Conservation (phyloP, 2,329 filamentous ascomycete species). For the Bertia moriformis region DNA sequence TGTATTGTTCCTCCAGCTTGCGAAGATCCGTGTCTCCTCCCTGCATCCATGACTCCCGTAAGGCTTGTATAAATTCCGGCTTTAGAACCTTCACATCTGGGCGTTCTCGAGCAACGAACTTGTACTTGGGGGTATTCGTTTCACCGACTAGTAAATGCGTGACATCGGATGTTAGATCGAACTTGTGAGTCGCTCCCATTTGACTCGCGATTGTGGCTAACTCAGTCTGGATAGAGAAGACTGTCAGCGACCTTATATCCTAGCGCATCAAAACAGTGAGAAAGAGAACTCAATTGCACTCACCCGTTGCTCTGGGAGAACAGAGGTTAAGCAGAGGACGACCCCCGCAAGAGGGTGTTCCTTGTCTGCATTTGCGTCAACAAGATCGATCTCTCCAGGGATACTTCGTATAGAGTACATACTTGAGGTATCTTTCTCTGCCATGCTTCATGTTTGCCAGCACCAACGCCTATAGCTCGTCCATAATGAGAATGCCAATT, state of each 20-base stretch:
- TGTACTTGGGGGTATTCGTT: constrained; percentile 83
- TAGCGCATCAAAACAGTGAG: too few relatives aligned
- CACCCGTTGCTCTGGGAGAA: not conserved
- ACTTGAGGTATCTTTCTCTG: not conserved
- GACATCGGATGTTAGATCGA: constrained; percentile 87
- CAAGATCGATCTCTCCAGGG: too few relatives aligned
- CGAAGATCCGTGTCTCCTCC: constrained; percentile 62
- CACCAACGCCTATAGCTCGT: too few relatives aligned
- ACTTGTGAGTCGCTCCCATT: constrained; percentile 44
- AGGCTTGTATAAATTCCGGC: constrained; percentile 70
- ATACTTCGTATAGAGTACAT: not conserved
- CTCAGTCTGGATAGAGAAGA: not conserved
- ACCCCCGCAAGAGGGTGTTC: not conserved
- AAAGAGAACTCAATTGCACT: not conserved
- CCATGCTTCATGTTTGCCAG: not conserved
- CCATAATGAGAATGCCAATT: too few relatives aligned
- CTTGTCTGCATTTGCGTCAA: not conserved
- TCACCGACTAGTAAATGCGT: constrained; percentile 88
- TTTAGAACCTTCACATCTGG: constrained; percentile 73
- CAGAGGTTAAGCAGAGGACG: not conserved
- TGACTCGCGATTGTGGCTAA: not conserved
- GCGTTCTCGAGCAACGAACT: constrained; percentile 79
- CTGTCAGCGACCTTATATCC: too few relatives aligned
- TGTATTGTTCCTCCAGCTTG: constrained; percentile 42
- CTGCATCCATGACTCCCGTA: constrained; percentile 66